phyloP scores from a whole-genome alignment of 768 basidiomycete genomes.

The Cubamyces lactineus region DNA sequence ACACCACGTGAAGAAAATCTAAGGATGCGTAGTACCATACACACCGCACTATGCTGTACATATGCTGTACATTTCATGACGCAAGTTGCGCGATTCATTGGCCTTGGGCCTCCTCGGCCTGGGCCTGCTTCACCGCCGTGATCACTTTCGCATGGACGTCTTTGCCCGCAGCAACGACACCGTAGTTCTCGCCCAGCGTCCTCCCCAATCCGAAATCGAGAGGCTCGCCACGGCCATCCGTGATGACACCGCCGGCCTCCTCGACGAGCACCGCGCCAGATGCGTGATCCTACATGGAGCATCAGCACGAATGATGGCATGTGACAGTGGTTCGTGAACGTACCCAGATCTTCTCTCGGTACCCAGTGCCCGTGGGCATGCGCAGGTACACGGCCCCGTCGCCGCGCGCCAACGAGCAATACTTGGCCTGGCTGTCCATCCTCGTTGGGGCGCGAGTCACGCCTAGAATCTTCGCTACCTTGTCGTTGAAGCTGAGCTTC shows the following conservation, averaged over 20 bases:
- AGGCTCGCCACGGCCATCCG: conserved; percentile 75
- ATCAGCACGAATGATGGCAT: not conserved
- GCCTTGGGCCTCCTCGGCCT: conserved; percentile 34
- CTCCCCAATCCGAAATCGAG: conserved; percentile 89
- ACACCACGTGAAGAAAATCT: not conserved
- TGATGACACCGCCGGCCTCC: conserved; percentile 90
- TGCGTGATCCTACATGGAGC: conserved; percentile 75
- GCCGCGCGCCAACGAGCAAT: conserved; percentile 82
- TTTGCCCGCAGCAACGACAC: conserved; percentile 82
- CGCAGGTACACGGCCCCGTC: conserved; percentile 84
- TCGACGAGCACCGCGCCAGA: conserved; percentile 81
- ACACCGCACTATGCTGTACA: not conserved
- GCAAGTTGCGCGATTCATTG: conserved; percentile 4
- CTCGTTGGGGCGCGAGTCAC: conserved; percentile 68
- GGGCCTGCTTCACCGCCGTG: conserved; percentile 70
- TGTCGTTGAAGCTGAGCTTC: conserved; percentile 80
- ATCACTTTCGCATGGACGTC: conserved; percentile 71
- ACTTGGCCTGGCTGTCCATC: conserved; percentile 98
- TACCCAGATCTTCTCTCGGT: conserved; percentile 97
- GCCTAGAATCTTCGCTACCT: conserved; percentile 66
- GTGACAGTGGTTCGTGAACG: conserved; percentile 21
- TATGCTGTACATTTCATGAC: not conserved
- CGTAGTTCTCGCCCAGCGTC: conserved; percentile 84
- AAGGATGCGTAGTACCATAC: not conserved
- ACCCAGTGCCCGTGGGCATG: conserved; percentile 77